Conservation (phyloP, 768 basidiomycete species). For the Tephrocybe rancida region DNA sequence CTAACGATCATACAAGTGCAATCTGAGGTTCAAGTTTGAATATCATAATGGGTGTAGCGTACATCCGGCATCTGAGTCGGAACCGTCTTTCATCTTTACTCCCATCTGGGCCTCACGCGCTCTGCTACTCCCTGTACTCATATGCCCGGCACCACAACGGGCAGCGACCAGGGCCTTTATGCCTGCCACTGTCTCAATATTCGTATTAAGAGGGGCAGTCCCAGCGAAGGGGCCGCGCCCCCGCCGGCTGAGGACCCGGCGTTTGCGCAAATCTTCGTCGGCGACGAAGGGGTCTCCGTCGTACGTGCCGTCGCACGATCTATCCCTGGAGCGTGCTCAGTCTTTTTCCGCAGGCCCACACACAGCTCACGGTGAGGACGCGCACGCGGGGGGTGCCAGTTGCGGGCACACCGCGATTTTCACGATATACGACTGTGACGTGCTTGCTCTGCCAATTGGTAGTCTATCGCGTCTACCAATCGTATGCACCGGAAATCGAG, state of each 20-base stretch:
- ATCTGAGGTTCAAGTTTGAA: neutral
- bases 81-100: conserved; percentile 28
- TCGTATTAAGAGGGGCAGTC: conserved; percentile 45
- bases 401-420: conserved; percentile 47
- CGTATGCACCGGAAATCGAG: conserved; percentile 57
- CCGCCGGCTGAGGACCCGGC: conserved; percentile 39
- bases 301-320: conserved; percentile 41
- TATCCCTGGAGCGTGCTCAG: conserved; percentile 1
- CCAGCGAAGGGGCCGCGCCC: conserved; percentile 33
- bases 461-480: conserved; percentile 72
- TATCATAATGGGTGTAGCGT: conserved; percentile 2
- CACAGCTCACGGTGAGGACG: conserved; percentile 69
- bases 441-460: conserved; percentile 69
- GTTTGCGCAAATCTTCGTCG: conserved; percentile 61
- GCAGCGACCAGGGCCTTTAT: conserved; percentile 30
- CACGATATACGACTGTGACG: conserved; percentile 64
- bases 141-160: conserved; percentile 32
- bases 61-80: conserved; percentile 45
- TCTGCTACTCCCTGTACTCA: conserved; percentile 7
- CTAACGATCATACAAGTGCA: neutral
- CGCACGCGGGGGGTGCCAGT: conserved; percentile 48
- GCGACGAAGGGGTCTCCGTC: conserved; percentile 65
- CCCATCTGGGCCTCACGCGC: conserved; percentile 18
- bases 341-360: conserved; percentile 52
- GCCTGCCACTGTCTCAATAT: conserved; percentile 78